A percentile compares a stretch with the other conserved stretches of the same genome.
Conservation (phyloP, 2,329 filamentous ascomycete species). For the Stachybotrys echinatus region DNA sequence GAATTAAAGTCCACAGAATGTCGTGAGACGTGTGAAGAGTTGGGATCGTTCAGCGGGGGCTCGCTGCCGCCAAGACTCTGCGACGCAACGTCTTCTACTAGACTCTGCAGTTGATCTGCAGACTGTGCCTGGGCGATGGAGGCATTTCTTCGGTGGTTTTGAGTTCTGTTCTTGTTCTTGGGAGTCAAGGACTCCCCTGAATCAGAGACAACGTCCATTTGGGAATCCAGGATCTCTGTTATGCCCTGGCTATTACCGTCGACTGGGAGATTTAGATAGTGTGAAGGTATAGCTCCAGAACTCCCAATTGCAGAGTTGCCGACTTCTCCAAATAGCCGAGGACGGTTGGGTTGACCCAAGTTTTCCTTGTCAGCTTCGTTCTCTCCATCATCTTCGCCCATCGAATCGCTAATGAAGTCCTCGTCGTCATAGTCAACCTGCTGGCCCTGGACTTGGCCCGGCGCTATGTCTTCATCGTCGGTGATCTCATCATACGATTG, state of each 20-base stretch:
- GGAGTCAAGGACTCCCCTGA: constrained; percentile 33
- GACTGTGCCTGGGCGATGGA: constrained; percentile 24
- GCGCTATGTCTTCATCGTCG: constrained; percentile 54
- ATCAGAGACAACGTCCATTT: constrained; percentile 35
- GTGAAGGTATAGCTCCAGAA: constrained; percentile 43
- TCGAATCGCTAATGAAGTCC: constrained; percentile 32
- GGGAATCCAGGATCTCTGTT: constrained; percentile 39
- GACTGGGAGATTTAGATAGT: constrained; percentile 42
- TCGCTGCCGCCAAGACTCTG: constrained; percentile 51
- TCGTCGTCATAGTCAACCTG: constrained; percentile 20
- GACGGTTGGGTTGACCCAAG: constrained; percentile 44
- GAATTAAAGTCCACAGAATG: constrained; percentile 33
- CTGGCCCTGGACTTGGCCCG: constrained; percentile 54
- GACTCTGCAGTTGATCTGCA: constrained; percentile 43
- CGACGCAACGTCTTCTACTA: constrained; percentile 47
- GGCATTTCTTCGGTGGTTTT: background rate
- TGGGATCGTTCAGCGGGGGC: constrained; percentile 6
- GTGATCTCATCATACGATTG: constrained; percentile 56
- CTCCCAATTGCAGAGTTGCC: constrained; percentile 47
- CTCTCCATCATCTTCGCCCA: constrained; percentile 36
- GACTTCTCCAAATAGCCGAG: constrained; percentile 51
- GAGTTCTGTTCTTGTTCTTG: constrained; percentile 16
- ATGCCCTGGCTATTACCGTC: constrained; percentile 32
- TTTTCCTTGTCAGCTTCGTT: constrained; percentile 75
- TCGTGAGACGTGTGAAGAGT: constrained; percentile 15